Percentiles rank a stretch among this genome's conserved stretches.
phyloP scores from a whole-genome alignment of 176 grass and related monocot species.

The Carex pumila region DNA sequence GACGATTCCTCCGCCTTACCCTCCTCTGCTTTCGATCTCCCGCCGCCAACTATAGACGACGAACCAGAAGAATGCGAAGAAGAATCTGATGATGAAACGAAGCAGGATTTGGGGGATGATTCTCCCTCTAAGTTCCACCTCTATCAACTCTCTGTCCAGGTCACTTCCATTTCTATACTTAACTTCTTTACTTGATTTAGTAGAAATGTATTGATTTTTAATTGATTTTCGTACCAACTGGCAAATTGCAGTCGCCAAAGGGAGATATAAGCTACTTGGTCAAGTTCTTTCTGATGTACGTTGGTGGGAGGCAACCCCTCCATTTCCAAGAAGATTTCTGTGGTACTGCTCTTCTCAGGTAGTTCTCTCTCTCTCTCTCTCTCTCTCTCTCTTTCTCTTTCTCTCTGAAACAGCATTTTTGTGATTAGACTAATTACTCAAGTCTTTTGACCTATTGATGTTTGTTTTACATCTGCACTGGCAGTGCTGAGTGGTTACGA shows the following conservation, averaged over 20 bases:
- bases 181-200: not conserved
- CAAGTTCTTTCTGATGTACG: slow-evolving; percentile 92
- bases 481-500: slow-evolving; percentile 65
- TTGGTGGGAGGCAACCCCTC: slow-evolving; percentile 58
- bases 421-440: not conserved
- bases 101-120: not conserved
- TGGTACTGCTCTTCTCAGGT: slow-evolving; percentile 88
- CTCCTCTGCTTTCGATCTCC: slow-evolving; percentile 17
- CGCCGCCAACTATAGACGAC: slow-evolving; percentile 14
- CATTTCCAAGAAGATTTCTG: slow-evolving; percentile 93
- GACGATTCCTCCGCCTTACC: slow-evolving; percentile 21
- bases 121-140: slow-evolving; percentile 76
- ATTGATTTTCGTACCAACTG: not conserved
- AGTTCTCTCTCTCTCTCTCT: not conserved
- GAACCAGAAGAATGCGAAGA: not conserved
- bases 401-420: not conserved
- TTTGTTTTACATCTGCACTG: not conserved
- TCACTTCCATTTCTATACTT: slow-evolving; percentile 3
- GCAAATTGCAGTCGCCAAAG: slow-evolving; percentile 56
- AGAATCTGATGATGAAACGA: not conserved
- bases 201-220: not conserved
- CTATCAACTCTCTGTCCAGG: slow-evolving; percentile 84
- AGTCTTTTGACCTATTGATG: not conserved
- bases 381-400: not conserved
- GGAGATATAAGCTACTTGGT: slow-evolving; percentile 82